Conservation (phyloP, 192 early-diverging fungal species). For the Nowakowskiella sp. region DNA sequence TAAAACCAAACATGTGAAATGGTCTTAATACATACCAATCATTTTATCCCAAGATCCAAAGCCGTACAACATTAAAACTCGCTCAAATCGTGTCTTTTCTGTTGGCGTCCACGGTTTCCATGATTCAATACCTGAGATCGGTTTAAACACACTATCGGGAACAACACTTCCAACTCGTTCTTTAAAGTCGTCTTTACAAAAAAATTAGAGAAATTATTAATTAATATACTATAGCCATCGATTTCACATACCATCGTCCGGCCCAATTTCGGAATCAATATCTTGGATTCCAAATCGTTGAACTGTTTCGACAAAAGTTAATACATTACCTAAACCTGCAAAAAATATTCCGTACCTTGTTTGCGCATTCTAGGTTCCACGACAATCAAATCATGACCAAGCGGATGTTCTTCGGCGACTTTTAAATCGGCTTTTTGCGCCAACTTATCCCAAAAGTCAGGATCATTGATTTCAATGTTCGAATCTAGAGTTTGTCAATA, state of each 20-base stretch:
- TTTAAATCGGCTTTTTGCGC: slow-evolving; percentile 68
- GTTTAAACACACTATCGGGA: no score
- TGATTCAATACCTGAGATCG: no score
- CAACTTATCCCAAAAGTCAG: slow-evolving; percentile 86
- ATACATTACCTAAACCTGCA: slow-evolving; percentile 4
- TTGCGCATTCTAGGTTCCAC: slow-evolving; percentile 59
- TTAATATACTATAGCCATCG: not conserved
- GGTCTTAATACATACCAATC: no score
- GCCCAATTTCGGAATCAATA: slow-evolving; percentile 16
- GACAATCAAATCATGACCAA: slow-evolving; percentile 55
- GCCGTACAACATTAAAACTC: slow-evolving; percentile 45
- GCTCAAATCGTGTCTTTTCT: slow-evolving; percentile 42
- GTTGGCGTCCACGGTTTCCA: slow-evolving; percentile 45
- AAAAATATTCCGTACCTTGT: slow-evolving; percentile 26
- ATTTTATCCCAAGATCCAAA: slow-evolving; percentile 56
- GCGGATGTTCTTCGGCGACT: slow-evolving; percentile 41
- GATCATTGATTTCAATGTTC: slow-evolving; percentile 72
- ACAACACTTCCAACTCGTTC: no score
- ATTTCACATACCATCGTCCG: slow-evolving; percentile 15
- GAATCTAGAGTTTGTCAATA: slow-evolving; percentile 11
- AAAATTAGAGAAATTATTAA: slow-evolving; percentile 6
- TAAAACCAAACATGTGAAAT: no score
- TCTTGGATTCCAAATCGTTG: slow-evolving; percentile 53
- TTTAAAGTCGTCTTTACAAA: no score
- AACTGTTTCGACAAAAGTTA: slow-evolving; percentile 17